Base-by-base conservation (phyloP, 2,329 filamentous ascomycete species). In the Neonectria magnoliae region DNA sequence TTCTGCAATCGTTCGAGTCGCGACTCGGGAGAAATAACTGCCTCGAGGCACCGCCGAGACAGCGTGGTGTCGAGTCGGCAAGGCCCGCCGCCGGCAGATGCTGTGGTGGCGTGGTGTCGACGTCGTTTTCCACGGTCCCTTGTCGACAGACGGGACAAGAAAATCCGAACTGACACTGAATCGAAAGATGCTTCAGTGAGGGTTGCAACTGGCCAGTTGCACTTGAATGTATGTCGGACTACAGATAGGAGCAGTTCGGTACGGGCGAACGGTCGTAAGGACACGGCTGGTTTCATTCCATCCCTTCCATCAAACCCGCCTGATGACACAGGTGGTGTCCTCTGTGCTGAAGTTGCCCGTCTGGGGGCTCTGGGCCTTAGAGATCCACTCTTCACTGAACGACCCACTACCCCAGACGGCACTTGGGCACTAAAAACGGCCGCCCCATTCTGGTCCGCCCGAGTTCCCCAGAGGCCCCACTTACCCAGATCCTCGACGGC, bases 381-480 rank as follows among this genome's bases (percentile, higher is more conserved):
- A 27, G 29, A 51, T 31, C 48, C 48, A 51, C 48, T 51, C 48
- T 33, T 33, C 48, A 51, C 48, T 51, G 48, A 29, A 20, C 48
- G 48, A 51, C 48, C 48, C 48, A 51, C 48, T 51, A 51, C 48
- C 48, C 48, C 48, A 51, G 48, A 51, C 48, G 48, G 48, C 48
- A 51, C 48, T 51, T 51, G 10, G 48, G 29, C 48, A 51, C 48
- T 51, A 51, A 51, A 33, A 51, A 31, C 48, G 48, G 48, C 48
- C 27, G 48, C 48, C 48, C 48, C 48, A 51, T 51, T 14, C n/a
- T 20, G 29, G 48, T 31, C 48, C 48, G 31, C 31, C 16, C 47
- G 48, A 18, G 29, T 51, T 51, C 48, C 27, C 48, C 48, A 50
- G 27, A 50, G 4, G 25, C 14, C 47, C 47, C 47, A 18, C 29